Evolutionary conservation across 2,329 filamentous ascomycete species (phyloP).

Genomic region (Cytospora schulzeri): DNA sequence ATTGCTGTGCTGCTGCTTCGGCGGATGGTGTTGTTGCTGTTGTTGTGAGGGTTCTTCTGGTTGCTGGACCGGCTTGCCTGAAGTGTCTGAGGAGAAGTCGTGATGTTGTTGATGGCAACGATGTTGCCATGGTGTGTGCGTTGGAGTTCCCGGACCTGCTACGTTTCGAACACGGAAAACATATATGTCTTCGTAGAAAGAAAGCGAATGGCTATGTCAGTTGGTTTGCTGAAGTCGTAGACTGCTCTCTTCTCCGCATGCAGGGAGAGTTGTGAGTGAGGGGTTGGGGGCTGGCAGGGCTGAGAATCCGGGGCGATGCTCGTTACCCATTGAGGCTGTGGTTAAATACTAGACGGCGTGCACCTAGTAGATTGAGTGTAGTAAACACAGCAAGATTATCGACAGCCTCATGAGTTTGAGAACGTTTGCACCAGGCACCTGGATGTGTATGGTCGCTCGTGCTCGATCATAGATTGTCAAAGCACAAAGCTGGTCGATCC

Average conservation of each 20-base stretch:
- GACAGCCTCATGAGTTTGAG: too few species aligned
- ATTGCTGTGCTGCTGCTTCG: slow-evolving; percentile 30
- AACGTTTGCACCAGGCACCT: too few species aligned
- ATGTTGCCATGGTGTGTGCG: slow-evolving; percentile 10
- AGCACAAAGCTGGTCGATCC: too few species aligned
- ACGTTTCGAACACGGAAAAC: too few species aligned
- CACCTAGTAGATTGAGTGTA: too few species aligned
- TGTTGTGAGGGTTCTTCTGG: background rate
- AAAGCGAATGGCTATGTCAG: background rate
- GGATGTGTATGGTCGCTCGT: too few species aligned
- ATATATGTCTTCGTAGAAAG: too few species aligned
- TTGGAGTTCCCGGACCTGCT: too few species aligned
- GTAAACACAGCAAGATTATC: too few species aligned
- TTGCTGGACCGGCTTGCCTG: background rate
- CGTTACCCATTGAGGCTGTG: too few species aligned
- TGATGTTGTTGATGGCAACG: background rate
- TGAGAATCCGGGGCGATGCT: background rate
- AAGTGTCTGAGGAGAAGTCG: slow-evolving; percentile 7
- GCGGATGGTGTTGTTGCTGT: slow-evolving; percentile 20
- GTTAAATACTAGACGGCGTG: too few species aligned
- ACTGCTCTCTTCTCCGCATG: background rate
- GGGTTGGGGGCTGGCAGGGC: background rate
- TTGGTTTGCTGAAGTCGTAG: background rate
- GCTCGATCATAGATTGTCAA: too few species aligned
- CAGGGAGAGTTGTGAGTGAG: background rate